Conservation (phyloP, 176 grass and related monocot genomes). For the Pontederia paniculata region DNA sequence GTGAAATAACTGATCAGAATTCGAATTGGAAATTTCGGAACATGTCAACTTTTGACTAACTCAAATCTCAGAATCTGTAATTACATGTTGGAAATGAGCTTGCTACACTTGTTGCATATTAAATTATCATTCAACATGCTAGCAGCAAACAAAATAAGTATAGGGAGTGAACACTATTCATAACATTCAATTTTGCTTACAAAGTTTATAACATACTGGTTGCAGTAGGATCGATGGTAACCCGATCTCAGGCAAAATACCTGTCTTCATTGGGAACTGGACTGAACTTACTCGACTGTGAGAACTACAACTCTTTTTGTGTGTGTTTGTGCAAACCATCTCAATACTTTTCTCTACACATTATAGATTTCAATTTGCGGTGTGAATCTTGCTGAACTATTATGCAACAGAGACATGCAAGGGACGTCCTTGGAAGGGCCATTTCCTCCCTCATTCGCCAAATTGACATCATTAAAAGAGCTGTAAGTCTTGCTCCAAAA, state of each 20-base stretch:
- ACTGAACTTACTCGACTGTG: conserved; percentile 2
- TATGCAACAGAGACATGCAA: conserved; percentile 10
- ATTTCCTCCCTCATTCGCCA: not conserved
- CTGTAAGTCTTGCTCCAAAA: not conserved
- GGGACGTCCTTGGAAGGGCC: conserved; percentile 15
- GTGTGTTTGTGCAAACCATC: not conserved
- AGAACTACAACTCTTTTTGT: not conserved
- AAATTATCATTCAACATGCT: no score
- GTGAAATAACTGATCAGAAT: no score
- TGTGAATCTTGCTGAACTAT: not conserved
- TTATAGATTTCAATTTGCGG: not conserved
- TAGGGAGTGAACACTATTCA: not conserved
- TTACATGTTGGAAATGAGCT: no score
- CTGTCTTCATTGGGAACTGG: conserved; percentile 18
- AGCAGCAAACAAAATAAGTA: no score
- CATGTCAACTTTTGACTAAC: no score
- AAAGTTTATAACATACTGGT: not conserved
- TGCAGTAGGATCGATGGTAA: conserved; percentile 13
- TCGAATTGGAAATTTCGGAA: no score
- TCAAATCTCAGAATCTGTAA: no score
- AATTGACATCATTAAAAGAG: not conserved
- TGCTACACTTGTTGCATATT: no score
- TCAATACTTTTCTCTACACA: not conserved
- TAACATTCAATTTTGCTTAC: not conserved
- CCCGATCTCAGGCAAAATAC: conserved; percentile 15